Evolutionary conservation across 352 stramenopile genomes (phyloP), one percentile per base, ranked within the genome.

Genomic region (Phytophthora cactorum): DNA sequence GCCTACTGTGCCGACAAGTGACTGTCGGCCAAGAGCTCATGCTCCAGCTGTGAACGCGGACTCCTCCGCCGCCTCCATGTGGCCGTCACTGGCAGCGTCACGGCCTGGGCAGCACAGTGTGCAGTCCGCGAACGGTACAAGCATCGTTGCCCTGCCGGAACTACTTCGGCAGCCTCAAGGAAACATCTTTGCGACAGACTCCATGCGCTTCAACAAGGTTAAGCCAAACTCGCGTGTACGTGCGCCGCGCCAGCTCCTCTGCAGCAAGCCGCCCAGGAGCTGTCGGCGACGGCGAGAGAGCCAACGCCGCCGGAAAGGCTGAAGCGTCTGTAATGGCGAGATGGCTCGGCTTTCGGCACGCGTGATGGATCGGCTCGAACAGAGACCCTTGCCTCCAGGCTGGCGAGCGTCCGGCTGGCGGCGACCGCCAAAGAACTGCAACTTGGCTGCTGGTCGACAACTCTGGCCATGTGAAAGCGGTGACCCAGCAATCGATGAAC

Each of bases 331-430:
- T 71, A 71, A 71, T 54, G 57, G 27, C 27, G 46, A 59, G 46
- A 56, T 59, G 62, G 52, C 60, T 50, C 60, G 60, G 52, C 36
- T 62, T 59, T 69, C 28, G 62, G 53, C 56, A 70, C 50, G 9
- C 14, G 43, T 61, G 47, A 66, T 67, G 57, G 63, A 70, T 70
- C 41, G 51, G 39, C 55, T 43, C 39, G 55, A 27, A 50, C 55
- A 70, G 41, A 66, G 39, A 59, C 63, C 15, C 3, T 41, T 0
- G 22, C 22, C 22, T 22, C 22, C 22, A 22, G 22, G 22, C 22
- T 22, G 29, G 36, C 9, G 39, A 29, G 2, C 31, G 10, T 51
- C 58, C 49, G 34, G 34, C 58, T 38, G 58, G 10, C 53, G 12
- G 22, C n/a, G 44, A 27, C 46, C 39, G 39, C 27, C 53, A 43